Base-by-base conservation (phyloP, 148 eudicot genomes). In the Cornus kousa region DNA sequence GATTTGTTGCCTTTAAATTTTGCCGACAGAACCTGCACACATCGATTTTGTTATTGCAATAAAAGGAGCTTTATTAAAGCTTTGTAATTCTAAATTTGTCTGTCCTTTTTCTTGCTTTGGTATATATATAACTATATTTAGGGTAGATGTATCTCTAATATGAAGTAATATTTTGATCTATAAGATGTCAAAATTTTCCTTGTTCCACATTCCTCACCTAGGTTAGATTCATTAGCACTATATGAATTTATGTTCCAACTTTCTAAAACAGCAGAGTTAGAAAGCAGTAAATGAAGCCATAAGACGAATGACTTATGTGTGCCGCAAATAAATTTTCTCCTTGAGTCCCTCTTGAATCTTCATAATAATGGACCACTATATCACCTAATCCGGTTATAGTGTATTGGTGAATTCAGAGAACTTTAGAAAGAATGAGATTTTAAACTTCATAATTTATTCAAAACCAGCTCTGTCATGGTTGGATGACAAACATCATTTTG, bases 1-100 rank as follows among this genome's bases (percentile, higher is more conserved):
- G 84, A 85, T 87, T 74, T 64, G 82, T 81, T 80, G 84, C 86
- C 88, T 74, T 9, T 83, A 89, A 78, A 74, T 73, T 57, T 74
- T 81, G 88, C 90, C 75, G 83, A 74, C 48, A 81, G 71, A 85
- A 89, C 92, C 92, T 89, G 92, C 92, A 89, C 83, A 87, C 75
- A 85, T 80, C 84, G 82, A 87, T 87, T 83, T 85, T 84, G 90
- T 89, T 85, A 89, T 83, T 87, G 88, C 84, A 80, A 78, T 73
- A 82, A 87, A 57, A 83, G 78, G 81, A 83, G 70, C 81, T 72
- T 12, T 53, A 53, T 13, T 53, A 12, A 53, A 53, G 5, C 19
- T 53, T 53, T 1, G 8, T 62, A 1, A 4, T 62, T 62, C 24
- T 62, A 7, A 1, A 5, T 62, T 5, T 7, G 16, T 62, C 22